Conservation (phyloP, 495 filamentous ascomycete genomes). For the Letharia lupina region DNA sequence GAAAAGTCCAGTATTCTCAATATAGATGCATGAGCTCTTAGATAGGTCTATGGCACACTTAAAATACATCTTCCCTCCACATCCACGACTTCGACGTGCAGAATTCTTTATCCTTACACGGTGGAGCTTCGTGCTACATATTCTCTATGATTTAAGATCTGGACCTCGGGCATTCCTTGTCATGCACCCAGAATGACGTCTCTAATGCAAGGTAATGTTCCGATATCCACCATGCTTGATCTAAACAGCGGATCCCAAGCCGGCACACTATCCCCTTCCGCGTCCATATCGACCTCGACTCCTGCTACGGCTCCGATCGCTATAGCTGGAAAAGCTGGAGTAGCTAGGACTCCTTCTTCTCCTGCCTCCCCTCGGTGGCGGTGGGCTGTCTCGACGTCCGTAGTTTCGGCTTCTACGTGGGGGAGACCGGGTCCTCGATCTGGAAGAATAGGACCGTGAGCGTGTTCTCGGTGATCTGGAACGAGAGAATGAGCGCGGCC, state of each 20-base stretch:
- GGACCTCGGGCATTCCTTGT: not conserved
- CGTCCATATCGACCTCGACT: conserved; percentile 34
- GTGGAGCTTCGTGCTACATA: not conserved
- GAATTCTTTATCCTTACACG: not conserved
- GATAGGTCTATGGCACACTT: not conserved
- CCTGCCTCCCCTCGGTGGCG: conserved; percentile 30
- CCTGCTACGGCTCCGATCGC: conserved; percentile 39
- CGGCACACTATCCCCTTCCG: conserved; percentile 6
- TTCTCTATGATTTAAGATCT: not conserved
- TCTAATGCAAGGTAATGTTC: not conserved
- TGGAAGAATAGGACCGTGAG: conserved; percentile 26
- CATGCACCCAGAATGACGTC: not conserved
- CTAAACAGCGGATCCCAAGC: not conserved
- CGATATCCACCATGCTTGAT: not conserved
- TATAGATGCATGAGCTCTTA: not conserved
- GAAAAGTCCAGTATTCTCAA: not conserved
- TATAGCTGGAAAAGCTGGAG: conserved; percentile 44
- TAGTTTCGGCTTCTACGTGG: conserved; percentile 30
- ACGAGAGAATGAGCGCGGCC: conserved; percentile 39
- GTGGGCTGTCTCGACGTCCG: conserved; percentile 28
- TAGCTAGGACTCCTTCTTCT: conserved; percentile 48
- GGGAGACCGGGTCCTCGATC: conserved; percentile 24
- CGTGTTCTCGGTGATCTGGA: conserved; percentile 37
- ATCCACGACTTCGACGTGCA: not conserved
- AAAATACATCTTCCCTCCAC: not conserved